Base-by-base conservation (phyloP, 257 asterid species). In the Nicotiana tabacum region DNA sequence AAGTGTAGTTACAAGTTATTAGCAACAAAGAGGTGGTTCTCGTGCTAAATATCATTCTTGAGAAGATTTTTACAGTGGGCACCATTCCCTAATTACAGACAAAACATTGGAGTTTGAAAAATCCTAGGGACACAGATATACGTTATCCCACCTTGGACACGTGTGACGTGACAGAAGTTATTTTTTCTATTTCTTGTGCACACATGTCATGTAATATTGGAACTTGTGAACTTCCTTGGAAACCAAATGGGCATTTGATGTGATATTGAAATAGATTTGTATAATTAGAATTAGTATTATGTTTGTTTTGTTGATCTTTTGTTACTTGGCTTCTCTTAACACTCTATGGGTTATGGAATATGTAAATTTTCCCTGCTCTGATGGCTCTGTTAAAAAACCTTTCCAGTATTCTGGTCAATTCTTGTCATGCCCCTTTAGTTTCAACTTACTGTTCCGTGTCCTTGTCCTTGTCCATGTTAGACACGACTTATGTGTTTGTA, bases 311-410 rank as follows among this genome's bases (percentile, higher is more conserved):
- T 72, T 46, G 37, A 1, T 72, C 61, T 70, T 51, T 72, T 24
- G 27, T 24, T 13, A 72, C 61, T 72, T 46, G 61, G 61, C 79
- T n/a, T 72, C 37, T 46, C 60, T 72, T 24, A 12, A 11, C 60
- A 46, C 48, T 33, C 61, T 72, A 72, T 46, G 61, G 61, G 0
- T 72, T 12, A 46, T 43, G 60, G 60, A 72, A 46, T 72, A 46
- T 72, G 78, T 24, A 6, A 72, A 72, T 46, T 70, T 70, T 72
- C 78, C 51, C 61, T 72, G 17, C 60, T 72, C 39, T 72, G 78
- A 12, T 72, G 51, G 78, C 37, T 72, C 7, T 46, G 61, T 46
- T 72, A 2, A 43, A 46, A 72, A 0, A 72, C 15, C 60, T 46
- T 24, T 72, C 13, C 37, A 46, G 78, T 72, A 46, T 72, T 46